A percentile compares a stretch with the other conserved stretches of the same genome.
These are phyloP conservation scores for Hortiboletus campestris DNA, from an alignment of 768 basidiomycete genomes.

Conservation along the genomic window DNA sequence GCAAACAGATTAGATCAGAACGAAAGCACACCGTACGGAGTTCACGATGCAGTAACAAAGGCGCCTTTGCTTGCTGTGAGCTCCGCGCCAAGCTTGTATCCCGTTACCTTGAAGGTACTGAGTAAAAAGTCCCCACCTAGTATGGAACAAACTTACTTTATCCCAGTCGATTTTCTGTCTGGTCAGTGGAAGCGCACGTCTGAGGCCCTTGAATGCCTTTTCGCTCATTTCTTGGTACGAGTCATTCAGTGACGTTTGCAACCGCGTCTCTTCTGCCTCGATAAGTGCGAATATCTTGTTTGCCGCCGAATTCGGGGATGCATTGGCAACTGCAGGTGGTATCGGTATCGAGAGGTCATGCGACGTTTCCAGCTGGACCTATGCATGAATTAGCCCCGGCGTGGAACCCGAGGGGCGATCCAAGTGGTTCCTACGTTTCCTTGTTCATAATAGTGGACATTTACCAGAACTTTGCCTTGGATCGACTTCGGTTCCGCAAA, in stretches of 20 bases:
- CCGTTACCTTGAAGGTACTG: slow-evolving; percentile 39
- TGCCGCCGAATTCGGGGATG: slow-evolving; percentile 51
- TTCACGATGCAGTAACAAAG: slow-evolving; percentile 37
- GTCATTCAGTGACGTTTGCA: slow-evolving; percentile 77
- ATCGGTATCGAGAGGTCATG: slow-evolving; percentile 65
- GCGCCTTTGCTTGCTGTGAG: slow-evolving; percentile 63
- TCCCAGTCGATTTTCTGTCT: slow-evolving; percentile 97
- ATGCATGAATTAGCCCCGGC: neutral
- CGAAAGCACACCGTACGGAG: neutral
- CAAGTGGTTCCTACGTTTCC: slow-evolving; percentile 65
- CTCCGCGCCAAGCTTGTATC: slow-evolving; percentile 76
- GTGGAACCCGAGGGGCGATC: neutral
- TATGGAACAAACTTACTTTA: slow-evolving; percentile 48
- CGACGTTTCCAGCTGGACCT: slow-evolving; percentile 89
- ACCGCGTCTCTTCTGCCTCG: slow-evolving; percentile 73
- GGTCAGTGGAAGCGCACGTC: slow-evolving; percentile 89
- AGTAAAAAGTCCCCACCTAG: neutral
- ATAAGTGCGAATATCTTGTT: slow-evolving; percentile 79
- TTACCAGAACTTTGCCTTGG: slow-evolving; percentile 71
- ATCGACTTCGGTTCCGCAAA: slow-evolving; percentile 54
- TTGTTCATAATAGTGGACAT: slow-evolving; percentile 97
- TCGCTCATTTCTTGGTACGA: slow-evolving; percentile 89
- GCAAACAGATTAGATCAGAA: neutral
- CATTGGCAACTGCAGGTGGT: slow-evolving; percentile 54
- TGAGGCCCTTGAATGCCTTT: slow-evolving; percentile 87